Evolutionary conservation across 257 asterid species (phyloP), one percentile per base, ranked within the genome.

Genomic region (Solanum neorickii): DNA sequence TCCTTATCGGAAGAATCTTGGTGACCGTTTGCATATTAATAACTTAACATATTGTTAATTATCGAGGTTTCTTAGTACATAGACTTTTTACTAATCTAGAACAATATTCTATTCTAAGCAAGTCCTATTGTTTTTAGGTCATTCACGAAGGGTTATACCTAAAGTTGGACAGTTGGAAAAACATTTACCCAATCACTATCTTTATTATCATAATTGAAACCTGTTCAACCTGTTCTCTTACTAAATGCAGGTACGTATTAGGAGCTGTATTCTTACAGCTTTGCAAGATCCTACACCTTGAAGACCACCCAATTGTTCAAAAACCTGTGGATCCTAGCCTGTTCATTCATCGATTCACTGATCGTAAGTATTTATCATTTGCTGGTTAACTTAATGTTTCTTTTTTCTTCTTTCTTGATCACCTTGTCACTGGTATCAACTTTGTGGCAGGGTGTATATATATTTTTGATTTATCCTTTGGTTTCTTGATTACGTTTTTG

Each of bases 301-400:
- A 90, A 80, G 94, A 95, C 87, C 94, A 91, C 89, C 93, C 95
- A n/a, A 86, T 94, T 89, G 91, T 95, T 90, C 96, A 92, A 86
- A 95, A 92, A 73, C 97, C 96, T 83, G 97, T 93, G 87, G 99
- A 96, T 92, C 99, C 99, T 37, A 96, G 98, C 90, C 97, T 96
- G 87, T 96, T 92, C 91, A 94, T 96, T 91, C 98, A 96, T 91
- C 91, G 95, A 87, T 95, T 96, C 86, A 87, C 97, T 69, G 91
- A 91, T 77, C 94, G 98, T 96, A 93, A 88, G 96, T 86, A 73
- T 46, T 62, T 14, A 49, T 80, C 7, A 47, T 77, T 25, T 80
- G 44, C 42, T 80, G 69, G 66, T 47, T 21, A 13, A 3, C 39
- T 31, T 73, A 86, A 29, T 80, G 29, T 47, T 16, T 68, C 49